phyloP scores from a whole-genome alignment of 2,329 filamentous ascomycete genomes.

The Botrytis byssoidea region DNA sequence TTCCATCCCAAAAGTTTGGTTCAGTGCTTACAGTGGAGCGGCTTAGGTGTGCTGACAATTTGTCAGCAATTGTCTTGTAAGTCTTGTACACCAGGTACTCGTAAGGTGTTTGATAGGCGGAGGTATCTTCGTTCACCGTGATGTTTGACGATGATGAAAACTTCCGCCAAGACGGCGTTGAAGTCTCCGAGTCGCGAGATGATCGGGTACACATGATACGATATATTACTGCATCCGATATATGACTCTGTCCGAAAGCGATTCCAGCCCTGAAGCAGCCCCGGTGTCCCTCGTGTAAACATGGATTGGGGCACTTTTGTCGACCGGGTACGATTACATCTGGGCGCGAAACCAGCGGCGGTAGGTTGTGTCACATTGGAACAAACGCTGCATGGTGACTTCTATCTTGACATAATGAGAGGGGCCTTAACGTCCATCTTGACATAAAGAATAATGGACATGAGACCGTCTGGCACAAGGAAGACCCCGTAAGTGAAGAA shows the following conservation, averaged over 20 bases:
- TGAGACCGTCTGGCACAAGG: neutral
- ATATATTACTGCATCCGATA: neutral
- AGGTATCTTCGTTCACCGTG: neutral
- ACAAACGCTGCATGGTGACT: neutral
- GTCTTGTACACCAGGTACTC: neutral
- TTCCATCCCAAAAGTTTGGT: conserved; percentile 3
- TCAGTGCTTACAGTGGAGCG: neutral
- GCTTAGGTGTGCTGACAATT: neutral
- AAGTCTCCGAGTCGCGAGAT: neutral
- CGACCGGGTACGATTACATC: neutral
- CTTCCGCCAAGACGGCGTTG: neutral
- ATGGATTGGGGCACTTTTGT: neutral
- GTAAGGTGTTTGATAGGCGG: neutral
- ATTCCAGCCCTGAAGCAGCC: neutral
- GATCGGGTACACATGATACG: neutral
- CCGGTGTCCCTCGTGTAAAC: neutral
- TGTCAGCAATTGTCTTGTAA: neutral
- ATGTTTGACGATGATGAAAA: neutral
- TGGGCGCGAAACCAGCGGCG: neutral
- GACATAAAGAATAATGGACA: neutral
- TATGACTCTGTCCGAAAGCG: neutral
- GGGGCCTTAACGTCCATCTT: neutral
- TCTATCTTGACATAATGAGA: neutral
- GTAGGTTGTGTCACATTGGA: conserved; percentile 7
- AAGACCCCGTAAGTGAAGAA: neutral